These are phyloP conservation scores for Rosa hybrid DNA, from an alignment of 331 rosid genomes.

Conservation along the genomic window DNA sequence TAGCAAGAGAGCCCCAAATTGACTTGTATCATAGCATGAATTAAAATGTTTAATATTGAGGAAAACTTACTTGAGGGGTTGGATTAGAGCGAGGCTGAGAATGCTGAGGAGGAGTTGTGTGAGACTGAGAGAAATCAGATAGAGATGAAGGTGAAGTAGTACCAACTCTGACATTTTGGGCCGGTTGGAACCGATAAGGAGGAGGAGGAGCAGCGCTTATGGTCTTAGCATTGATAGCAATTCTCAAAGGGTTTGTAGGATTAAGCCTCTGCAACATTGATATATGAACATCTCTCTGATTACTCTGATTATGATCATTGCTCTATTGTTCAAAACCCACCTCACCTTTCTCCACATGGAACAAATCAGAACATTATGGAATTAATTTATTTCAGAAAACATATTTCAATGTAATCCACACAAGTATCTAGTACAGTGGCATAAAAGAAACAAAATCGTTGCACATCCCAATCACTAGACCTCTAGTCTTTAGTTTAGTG, in stretches of 20 bases:
- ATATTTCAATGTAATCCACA: no score
- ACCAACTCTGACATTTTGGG: slow-evolving; percentile 38
- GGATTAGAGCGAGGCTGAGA: slow-evolving; percentile 62
- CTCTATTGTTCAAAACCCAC: background rate
- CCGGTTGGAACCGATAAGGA: slow-evolving; percentile 25
- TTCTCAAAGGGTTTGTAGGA: slow-evolving; percentile 86
- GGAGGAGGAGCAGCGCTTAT: slow-evolving; percentile 61
- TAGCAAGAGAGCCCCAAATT: no score
- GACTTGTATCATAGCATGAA: no score
- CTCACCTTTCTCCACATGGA: no score
- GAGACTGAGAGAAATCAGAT: slow-evolving; percentile 22
- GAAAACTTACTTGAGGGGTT: slow-evolving; percentile 51
- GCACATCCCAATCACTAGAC: no score
- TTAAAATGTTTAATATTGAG: no score
- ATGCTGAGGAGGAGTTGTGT: slow-evolving; percentile 13
- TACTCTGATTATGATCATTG: background rate
- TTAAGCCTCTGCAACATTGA: slow-evolving; percentile 67
- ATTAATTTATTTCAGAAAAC: no score
- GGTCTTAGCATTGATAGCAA: slow-evolving; percentile 53
- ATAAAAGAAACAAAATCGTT: no score
- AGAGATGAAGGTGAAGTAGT: slow-evolving; percentile 42
- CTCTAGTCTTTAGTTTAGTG: no score
- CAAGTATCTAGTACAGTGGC: no score
- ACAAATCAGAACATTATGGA: no score
- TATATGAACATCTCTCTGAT: slow-evolving; percentile 44